Evolutionary conservation across 805 yeast species (phyloP), one percentile per base, ranked within the genome.

Genomic region (Candida ascalaphidarum): DNA sequence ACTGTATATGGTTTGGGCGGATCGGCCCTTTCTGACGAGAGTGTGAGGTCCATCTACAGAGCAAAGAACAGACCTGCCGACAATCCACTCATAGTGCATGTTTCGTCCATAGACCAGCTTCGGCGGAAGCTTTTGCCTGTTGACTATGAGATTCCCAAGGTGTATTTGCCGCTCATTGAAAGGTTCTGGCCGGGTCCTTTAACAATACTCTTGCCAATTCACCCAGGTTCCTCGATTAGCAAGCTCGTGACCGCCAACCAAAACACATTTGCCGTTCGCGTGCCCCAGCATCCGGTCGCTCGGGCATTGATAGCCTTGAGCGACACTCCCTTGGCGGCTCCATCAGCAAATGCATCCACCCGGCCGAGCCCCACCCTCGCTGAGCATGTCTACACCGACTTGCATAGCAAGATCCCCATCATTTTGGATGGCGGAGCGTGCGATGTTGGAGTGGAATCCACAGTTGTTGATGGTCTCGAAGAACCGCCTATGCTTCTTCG

Each of bases 1-100:
- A 92, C 98, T 0, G 98, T 92, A 0, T 92, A 92, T 51, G 98
- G 98, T 0, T 65, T 92, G 1, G 98, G 95, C 0, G 98, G 92
- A 1, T 79, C 88, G 3, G 82, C 94, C 0, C 58, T 83, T 27
- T 67, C 64, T 30, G 85, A 85, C 29, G 74, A 71, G 4, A 71
- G 94, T 0, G 95, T 88, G 2, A 50, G 55, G 33, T 71, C 77
- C 25, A 92, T 92, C 7, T 92, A 86, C 51, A 63, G 54, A 15
- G 97, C 96, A 16, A 92, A 92, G 44, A 85, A 86, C 48, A 66
- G 98, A 38, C 98, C 98, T 0, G 76, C 94, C 5, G 98, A 92
- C 53, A 92, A 92, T 44, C 98, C 98, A 3, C 59, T 92, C 35
- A 92, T 92, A 30, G 76, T 94, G 0, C 98, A 92, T 49, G 75